Conservation (phyloP, 768 basidiomycete genomes). For the Tylopilus cervinicoccineus region DNA sequence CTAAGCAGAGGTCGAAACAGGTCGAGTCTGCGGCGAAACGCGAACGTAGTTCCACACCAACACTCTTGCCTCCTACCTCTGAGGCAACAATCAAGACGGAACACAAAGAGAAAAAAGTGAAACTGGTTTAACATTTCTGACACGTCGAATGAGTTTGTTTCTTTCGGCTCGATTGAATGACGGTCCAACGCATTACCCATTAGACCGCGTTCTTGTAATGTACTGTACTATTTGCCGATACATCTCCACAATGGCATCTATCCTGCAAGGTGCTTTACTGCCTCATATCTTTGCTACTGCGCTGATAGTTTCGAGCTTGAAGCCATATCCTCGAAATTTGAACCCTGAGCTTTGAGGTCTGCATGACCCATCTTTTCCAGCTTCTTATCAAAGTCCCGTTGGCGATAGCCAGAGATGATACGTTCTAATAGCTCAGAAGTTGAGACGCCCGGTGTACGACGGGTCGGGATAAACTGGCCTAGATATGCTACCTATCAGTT, state of each 20-base stretch:
- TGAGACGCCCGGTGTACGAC: constrained; percentile 90
- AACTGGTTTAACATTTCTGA: constrained; percentile 4
- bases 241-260: neutral
- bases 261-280: neutral
- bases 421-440: constrained; percentile 92
- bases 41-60: constrained; percentile 23
- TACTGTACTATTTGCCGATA: constrained; percentile 5
- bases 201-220: constrained; percentile 6
- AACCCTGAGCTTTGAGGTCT: constrained; percentile 61
- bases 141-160: neutral
- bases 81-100: constrained; percentile 5
- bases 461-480: constrained; percentile 95
- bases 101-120: constrained; percentile 21
- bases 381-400: constrained; percentile 84
- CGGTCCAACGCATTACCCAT: neutral
- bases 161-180: neutral
- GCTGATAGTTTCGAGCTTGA: neutral
- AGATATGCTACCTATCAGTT: constrained; percentile 1
- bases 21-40: constrained; percentile 21
- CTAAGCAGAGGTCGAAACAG: constrained; percentile 46
- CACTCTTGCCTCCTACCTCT: neutral
- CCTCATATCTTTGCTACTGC: neutral
- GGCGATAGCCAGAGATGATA: constrained; percentile 84
- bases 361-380: constrained; percentile 81
- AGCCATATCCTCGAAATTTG: constrained; percentile 18